Base-by-base conservation (phyloP, 1,284 basidiomycete genomes). In the Tilletia setariae region DNA sequence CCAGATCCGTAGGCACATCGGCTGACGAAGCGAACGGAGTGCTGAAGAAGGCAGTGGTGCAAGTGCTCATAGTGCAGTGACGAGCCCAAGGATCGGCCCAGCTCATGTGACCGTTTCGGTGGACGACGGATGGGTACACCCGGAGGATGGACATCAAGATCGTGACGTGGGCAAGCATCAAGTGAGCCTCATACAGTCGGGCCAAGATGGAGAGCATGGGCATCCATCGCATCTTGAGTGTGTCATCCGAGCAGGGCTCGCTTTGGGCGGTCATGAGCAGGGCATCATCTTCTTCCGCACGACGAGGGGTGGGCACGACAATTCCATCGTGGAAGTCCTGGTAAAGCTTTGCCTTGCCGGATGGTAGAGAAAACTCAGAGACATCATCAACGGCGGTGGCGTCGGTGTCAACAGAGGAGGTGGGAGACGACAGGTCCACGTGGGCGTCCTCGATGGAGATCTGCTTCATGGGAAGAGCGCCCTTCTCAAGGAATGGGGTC, bases 141-240 rank as follows among this genome's bases (percentile, higher is more conserved):
- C 67, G 59, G 28, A 67, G 25, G 25, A 70, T 51, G 15, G n/a
- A 16, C 25, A 53, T 67, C n/a, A 64, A 19, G 21, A 68, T 13
- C 32, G 64, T 64, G 40, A 70, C 59, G 28, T 67, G 51, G 35
- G 63, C 69, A 43, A 81, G 77, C 72, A 82, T 78, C 63, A 80
- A 44, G 70, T 81, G 80, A 4, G 81, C 81, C 66, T 82, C 80
- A 71, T 77, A 82, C 30, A 82, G 61, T 11, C 80, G 73, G 23
- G 63, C 62, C 28, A 75, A 32, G 62, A 76, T 30, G n/a, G 66
- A 63, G 30, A 76, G 21, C 51, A 76, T 63, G 0, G 75, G 74
- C 66, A 69, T 68, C 40, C 73, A 47, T n/a, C 64, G 66, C 23
- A 61, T 23, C 40, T 65, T 59, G 44, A 49, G 44, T 23, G 32